A percentile compares a stretch with the other conserved stretches of the same genome.
Conservation (phyloP, 1,284 basidiomycete genomes). For the Porogramme epimiltina region DNA sequence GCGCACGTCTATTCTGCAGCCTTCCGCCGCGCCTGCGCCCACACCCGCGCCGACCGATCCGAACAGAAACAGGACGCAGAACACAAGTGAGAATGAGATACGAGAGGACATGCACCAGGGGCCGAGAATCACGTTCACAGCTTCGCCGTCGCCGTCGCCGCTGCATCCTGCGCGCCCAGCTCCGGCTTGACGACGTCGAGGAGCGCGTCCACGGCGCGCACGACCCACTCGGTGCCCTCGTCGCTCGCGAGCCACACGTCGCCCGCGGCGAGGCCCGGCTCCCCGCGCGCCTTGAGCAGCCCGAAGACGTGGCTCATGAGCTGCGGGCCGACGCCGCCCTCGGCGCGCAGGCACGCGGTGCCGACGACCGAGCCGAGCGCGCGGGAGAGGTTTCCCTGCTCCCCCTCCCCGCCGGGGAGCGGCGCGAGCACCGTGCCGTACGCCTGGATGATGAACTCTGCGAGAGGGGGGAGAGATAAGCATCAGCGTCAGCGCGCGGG, state of each 20-base stretch:
- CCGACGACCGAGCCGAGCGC: conserved; percentile 88
- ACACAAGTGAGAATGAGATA: too few species aligned
- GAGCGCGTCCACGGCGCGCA: conserved; percentile 84
- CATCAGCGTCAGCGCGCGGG: not conserved
- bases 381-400: conserved; percentile 85
- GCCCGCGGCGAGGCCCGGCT: conserved; percentile 64
- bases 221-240: conserved; percentile 91
- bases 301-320: conserved; percentile 93
- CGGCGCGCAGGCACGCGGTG: conserved; percentile 88
- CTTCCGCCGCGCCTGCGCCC: too few species aligned
- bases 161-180: conserved; percentile 18
- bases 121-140: conserved; percentile 53
- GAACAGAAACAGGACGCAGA: too few species aligned
- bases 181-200: conserved; percentile 67
- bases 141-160: conserved; percentile 48
- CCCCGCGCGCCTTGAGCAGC: conserved; percentile 79
- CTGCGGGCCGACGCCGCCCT: conserved; percentile 89
- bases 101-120: too few species aligned
- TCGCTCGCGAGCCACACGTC: conserved; percentile 88
- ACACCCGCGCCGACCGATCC: too few species aligned
- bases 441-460: conserved; percentile 91
- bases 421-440: conserved; percentile 90
- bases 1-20: too few species aligned
- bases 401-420: conserved; percentile 53
- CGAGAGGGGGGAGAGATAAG: not conserved